Percentiles rank a stretch among this genome's conserved stretches.
Evolutionary conservation across 768 basidiomycete genomes (phyloP).

Genomic region (Phanerochaete carnosa): DNA sequence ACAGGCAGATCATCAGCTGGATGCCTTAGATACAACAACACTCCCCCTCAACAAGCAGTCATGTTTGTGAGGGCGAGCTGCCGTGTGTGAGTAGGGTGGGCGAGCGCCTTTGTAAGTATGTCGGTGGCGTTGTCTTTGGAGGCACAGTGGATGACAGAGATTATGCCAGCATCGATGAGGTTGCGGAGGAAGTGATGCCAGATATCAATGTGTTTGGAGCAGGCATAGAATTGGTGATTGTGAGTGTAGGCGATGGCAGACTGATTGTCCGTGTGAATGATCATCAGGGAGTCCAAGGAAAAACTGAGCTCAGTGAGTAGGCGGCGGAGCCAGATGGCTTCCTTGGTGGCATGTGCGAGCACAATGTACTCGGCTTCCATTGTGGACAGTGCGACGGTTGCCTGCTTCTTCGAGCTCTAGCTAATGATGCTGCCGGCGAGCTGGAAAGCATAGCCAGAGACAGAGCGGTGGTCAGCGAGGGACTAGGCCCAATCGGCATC

Average conservation of each 20-base stretch:
- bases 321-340: constrained; percentile 30
- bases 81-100: constrained; percentile 1
- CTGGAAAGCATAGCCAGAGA: constrained; percentile 34
- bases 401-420: constrained; percentile 38
- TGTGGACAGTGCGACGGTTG: constrained; percentile 35
- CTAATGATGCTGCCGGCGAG: constrained; percentile 32
- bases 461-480: constrained; percentile 26
- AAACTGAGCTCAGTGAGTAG: constrained; percentile 28
- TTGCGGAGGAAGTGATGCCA: constrained; percentile 33
- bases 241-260: constrained; percentile 29
- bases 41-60: constrained; percentile 14
- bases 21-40: constrained; percentile 11
- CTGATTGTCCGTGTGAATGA: constrained; percentile 34
- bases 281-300: constrained; percentile 16
- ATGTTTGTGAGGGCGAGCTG: neutral
- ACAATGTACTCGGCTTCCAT: constrained; percentile 41
- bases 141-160: constrained; percentile 11
- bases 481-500: constrained; percentile 25
- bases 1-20: no score
- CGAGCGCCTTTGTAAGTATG: constrained; percentile 31
- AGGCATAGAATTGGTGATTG: constrained; percentile 26
- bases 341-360: constrained; percentile 27
- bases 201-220: constrained; percentile 38
- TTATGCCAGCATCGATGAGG: constrained; percentile 11
- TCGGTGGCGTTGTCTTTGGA: constrained; percentile 31